A percentile compares a stretch with the other conserved stretches of the same genome.
These are phyloP conservation scores for Aspergillus hortae DNA, from an alignment of 2,329 filamentous ascomycete species.

Conservation along the genomic window DNA sequence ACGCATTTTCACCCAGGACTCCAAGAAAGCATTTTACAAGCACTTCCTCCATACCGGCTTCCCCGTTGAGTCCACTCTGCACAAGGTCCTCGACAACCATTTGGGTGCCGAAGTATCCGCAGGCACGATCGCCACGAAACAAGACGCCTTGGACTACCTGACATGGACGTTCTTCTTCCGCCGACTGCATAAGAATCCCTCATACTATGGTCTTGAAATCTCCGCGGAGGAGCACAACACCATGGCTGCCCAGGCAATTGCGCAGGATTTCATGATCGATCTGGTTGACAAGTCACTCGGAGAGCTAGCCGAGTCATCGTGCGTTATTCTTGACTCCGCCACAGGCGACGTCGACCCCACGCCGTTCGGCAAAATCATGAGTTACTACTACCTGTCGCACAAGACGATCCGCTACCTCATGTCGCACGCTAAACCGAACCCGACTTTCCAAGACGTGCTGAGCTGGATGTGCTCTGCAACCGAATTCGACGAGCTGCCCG, in stretches of 20 bases:
- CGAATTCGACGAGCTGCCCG: conserved; percentile 96
- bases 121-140: conserved; percentile 87
- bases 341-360: conserved; percentile 90
- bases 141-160: conserved; percentile 94
- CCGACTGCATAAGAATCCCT: conserved; percentile 93
- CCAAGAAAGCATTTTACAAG: conserved; percentile 99
- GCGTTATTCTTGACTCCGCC: conserved; percentile 69
- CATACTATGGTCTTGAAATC: conserved; percentile 94
- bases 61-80: conserved; percentile 91
- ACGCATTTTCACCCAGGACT: conserved; percentile 92
- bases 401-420: conserved; percentile 86
- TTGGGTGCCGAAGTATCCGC: conserved; percentile 91
- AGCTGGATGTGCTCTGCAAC: conserved; percentile 91
- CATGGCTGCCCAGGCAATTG: conserved; percentile 75
- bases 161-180: conserved; percentile 99
- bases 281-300: conserved; percentile 83
- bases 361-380: conserved; percentile 95
- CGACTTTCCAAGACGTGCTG: conserved; percentile 76
- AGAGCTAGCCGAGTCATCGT: conserved; percentile 79
- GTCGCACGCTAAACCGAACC: conserved; percentile 68
- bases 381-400: conserved; percentile 97
- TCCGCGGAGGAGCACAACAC: conserved; percentile 89
- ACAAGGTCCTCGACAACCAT: conserved; percentile 96
- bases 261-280: conserved; percentile 91
- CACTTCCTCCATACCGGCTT: conserved; percentile 98